These are phyloP conservation scores for Suillus alpinus DNA, from an alignment of 768 basidiomycete species.

Conservation along the genomic window DNA sequence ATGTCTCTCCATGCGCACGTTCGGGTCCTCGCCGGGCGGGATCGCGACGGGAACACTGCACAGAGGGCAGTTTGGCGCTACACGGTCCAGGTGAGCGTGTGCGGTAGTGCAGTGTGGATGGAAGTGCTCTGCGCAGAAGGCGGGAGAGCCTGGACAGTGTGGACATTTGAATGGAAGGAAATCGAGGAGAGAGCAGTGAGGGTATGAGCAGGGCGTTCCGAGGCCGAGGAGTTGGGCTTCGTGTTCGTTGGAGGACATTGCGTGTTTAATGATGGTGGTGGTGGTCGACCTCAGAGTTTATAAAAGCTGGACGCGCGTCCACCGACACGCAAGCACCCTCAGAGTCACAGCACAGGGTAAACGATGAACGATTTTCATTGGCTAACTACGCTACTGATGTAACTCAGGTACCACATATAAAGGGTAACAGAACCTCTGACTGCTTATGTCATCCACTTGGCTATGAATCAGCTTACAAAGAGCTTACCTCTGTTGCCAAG, in stretches of 20 bases:
- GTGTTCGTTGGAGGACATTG: constrained; percentile 33
- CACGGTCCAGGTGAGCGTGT: constrained; percentile 59
- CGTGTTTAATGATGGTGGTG: constrained; percentile 4
- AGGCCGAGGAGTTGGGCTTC: constrained; percentile 59
- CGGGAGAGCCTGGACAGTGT: constrained; percentile 52
- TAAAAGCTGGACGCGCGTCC: constrained; percentile 29
- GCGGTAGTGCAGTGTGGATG: constrained; percentile 63
- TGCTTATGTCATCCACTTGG: no score
- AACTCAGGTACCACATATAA: no score
- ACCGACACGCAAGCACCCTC: constrained; percentile 15
- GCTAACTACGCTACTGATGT: no score
- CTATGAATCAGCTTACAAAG: no score
- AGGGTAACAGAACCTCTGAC: no score
- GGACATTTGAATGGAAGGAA: constrained; percentile 87
- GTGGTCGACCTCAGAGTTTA: constrained; percentile 9
- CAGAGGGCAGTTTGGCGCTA: constrained; percentile 78
- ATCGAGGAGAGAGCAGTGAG: constrained; percentile 70
- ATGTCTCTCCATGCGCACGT: constrained; percentile 77
- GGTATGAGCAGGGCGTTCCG: constrained; percentile 69
- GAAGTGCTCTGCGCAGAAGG: constrained; percentile 81
- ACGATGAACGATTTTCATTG: no score
- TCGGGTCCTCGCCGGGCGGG: constrained; percentile 76
- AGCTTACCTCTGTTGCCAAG: no score
- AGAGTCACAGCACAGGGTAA: not conserved
- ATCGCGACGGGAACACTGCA: constrained; percentile 76